Evolutionary conservation across 1,284 basidiomycete genomes (phyloP), one percentile per base, ranked within the genome.

Genomic region (Naganishia sp.): DNA sequence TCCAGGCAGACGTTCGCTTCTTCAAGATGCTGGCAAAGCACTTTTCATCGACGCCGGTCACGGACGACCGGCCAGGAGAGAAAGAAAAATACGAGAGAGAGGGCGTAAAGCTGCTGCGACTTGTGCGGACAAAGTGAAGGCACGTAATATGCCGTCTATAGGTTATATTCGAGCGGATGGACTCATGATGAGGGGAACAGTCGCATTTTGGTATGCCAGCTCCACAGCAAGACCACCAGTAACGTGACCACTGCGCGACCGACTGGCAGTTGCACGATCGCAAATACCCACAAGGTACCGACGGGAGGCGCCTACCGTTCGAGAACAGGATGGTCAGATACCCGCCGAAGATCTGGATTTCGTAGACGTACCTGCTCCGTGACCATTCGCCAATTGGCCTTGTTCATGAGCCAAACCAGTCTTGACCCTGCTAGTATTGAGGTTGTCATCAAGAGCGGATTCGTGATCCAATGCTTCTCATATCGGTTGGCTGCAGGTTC

Each of bases 1-100:
- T 18, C 47, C 70, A 92, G 90, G 94, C 92, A 0, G 94, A 96
- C 77, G 94, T 89, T 74, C 86, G 90, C 0, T 96, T 96, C 80
- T 96, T 96, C 76, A 77, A 81, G 0, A 75, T 94, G 73, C 82
- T 96, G 64, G 91, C 86, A 77, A 93, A 90, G 73, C 82, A 86
- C 62, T 96, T 96, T 74, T 82, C 79, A n/a, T 93, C 70, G 11
- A 69, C 67, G 6, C 32, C 65, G 0, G 75, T 79, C 1, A 70
- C 72, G 7, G 78, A 80, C 58, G 79, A 79, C 67, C 68, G 68
- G 54, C 70, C 71, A 1, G 77, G 76, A 13, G 76, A 75, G 68
- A 72, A 67, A 63, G 78, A 78, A 63, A 65, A 60, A 67, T 80
- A 79, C 66, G 68, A 63, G 18, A 67, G 77, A 25, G 72, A 79